Base-by-base conservation (phyloP, 2,329 filamentous ascomycete genomes). In the Xylariaceae sp. region DNA sequence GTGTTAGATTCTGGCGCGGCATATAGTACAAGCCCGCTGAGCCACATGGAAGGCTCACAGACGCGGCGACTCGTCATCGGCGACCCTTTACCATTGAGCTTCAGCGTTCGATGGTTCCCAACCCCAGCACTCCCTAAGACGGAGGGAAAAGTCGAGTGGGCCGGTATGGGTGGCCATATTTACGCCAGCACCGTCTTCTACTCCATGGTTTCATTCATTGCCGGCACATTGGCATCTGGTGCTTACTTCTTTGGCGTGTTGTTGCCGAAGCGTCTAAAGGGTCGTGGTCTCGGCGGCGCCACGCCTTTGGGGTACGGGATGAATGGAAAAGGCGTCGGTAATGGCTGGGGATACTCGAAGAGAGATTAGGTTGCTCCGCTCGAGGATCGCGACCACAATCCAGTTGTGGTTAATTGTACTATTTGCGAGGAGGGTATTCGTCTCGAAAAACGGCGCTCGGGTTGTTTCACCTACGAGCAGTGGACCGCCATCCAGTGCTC, bases 91-190 rank as follows among this genome's bases (percentile, higher is more conserved):
- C 85, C 87, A 0, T 72, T 97, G 56, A 77, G 74, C 36, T 87
- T 97, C 59, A 86, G 82, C 33, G 84, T 97, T 12, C 75, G 88
- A 36, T 97, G 93, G 93, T 93, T 92, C 64, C 85, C 86, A 1
- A 86, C 79, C 20, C 84, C 86, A 1, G 73, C 76, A 29, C 71
- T 92, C 53, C 87, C 86, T 52, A 77, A 76, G 63, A 80, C 74
- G n/a, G 80, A 82, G 64, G 81, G 81, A 10, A 73, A 70, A 49
- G 78, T 84, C 5, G 79, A 82, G 65, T 84, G 81, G 81, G 72
- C 76, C 48, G 81, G 81, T 3, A 74, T 84, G 66, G 80, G 80
- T 14, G 79, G 80, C 0, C 80, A 83, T 53, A 72, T 83, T 23
- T 82, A 80, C 59, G 76, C 79, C 6, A 81, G 78, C 62, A 83